A percentile compares a stretch with the other conserved stretches of the same genome.
These are phyloP conservation scores for Starmerella gropengiesseri DNA, from an alignment of 805 yeast species.

Conservation along the genomic window DNA sequence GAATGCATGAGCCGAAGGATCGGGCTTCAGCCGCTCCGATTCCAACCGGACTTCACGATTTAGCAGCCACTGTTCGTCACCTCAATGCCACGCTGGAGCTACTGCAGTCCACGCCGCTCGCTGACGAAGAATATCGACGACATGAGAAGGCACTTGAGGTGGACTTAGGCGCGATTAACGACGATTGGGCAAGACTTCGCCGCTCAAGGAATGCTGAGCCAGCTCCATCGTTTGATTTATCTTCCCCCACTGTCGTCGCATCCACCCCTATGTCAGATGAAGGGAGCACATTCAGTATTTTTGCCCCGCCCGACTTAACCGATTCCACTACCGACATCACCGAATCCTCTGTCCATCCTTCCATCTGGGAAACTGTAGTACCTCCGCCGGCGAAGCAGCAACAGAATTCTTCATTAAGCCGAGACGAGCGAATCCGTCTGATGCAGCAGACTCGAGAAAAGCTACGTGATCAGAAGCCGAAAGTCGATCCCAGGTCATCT, in stretches of 20 bases:
- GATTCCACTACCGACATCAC: conserved; percentile 4
- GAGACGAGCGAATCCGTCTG: conserved; percentile 19
- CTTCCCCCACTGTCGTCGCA: conserved; percentile 12
- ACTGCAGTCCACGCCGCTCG: conserved; percentile 8
- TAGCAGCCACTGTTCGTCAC: conserved; percentile 17
- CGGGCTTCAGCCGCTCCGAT: not conserved
- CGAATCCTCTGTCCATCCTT: conserved; percentile 2
- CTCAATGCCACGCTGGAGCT: conserved; percentile 22
- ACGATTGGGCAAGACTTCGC: conserved; percentile 1
- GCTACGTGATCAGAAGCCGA: not conserved
- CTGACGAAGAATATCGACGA: conserved; percentile 5
- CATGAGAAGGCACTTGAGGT: conserved; percentile 11
- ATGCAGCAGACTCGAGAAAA: not conserved
- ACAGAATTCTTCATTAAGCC: conserved; percentile 9
- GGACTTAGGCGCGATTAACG: conserved; percentile 15
- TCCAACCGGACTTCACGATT: conserved; percentile 1
- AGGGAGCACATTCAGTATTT: not conserved
- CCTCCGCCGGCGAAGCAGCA: too few species aligned
- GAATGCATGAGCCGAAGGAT: not conserved
- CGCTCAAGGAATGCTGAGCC: not conserved
- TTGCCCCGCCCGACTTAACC: conserved; percentile 5
- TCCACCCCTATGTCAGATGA: conserved; percentile 10
- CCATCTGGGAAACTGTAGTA: conserved; percentile 16
- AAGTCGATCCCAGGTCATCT: not conserved
- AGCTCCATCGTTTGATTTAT: not conserved